These are phyloP conservation scores for Paramarasmius palmivorus DNA, from an alignment of 1,284 basidiomycete genomes.

Conservation along the genomic window DNA sequence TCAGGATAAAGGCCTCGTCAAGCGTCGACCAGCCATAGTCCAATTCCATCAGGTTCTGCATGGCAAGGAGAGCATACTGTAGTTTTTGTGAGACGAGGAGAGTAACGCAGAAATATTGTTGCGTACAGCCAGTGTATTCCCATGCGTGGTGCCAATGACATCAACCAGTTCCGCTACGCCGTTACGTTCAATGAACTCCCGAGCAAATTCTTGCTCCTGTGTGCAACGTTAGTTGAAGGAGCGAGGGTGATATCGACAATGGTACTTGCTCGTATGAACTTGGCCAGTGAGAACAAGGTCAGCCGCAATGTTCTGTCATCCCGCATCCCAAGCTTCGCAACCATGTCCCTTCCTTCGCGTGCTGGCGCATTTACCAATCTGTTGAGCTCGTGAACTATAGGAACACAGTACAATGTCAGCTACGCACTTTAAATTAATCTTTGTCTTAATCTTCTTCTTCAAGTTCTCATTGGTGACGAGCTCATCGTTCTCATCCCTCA, in stretches of 20 bases:
- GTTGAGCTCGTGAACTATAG: background rate
- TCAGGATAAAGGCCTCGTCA: slow-evolving; percentile 71
- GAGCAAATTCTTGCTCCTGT: slow-evolving; percentile 87
- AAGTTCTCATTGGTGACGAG: slow-evolving; percentile 91
- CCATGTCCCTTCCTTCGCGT: slow-evolving; percentile 80
- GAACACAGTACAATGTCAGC: slow-evolving; percentile 1
- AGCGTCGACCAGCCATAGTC: slow-evolving; percentile 81
- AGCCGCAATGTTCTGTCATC: slow-evolving; percentile 68
- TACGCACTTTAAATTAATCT: slow-evolving; percentile 78
- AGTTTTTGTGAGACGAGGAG: slow-evolving; percentile 9
- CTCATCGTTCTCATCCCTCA: slow-evolving; percentile 87
- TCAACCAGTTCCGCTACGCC: slow-evolving; percentile 78
- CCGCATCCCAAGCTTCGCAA: slow-evolving; percentile 65
- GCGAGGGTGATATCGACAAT: background rate
- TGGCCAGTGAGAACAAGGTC: slow-evolving; percentile 81
- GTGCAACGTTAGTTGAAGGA: slow-evolving; percentile 4
- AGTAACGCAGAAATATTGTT: slow-evolving; percentile 6
- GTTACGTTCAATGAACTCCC: slow-evolving; percentile 80
- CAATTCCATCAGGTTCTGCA: slow-evolving; percentile 86
- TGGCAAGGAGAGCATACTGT: slow-evolving; percentile 80
- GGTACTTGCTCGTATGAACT: slow-evolving; percentile 68
- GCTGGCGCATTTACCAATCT: slow-evolving; percentile 82
- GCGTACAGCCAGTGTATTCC: slow-evolving; percentile 83
- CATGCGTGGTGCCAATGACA: slow-evolving; percentile 68
- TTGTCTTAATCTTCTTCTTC: slow-evolving; percentile 78